Percentiles rank a stretch among this genome's conserved stretches.
phyloP scores from a whole-genome alignment of 2,329 filamentous ascomycete species.

The Teratosphaeria epicoccoides region DNA sequence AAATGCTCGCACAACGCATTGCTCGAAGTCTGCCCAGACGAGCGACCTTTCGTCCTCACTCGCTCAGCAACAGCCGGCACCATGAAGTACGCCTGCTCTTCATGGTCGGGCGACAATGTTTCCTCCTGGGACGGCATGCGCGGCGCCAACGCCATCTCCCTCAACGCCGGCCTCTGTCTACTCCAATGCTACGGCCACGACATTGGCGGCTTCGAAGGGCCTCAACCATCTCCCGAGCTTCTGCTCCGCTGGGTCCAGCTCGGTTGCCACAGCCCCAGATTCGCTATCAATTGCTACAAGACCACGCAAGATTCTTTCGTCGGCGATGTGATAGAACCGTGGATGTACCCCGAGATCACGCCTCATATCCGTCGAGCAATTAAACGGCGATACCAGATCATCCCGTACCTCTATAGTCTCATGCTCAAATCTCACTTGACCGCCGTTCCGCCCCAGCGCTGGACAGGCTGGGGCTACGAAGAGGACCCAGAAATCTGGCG shows the following conservation, averaged over 20 bases:
- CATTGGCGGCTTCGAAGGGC: constrained; percentile 65
- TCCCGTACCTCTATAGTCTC: constrained; percentile 61
- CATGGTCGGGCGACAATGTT: constrained; percentile 66
- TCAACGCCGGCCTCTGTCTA: constrained; percentile 58
- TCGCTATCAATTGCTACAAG: constrained; percentile 72
- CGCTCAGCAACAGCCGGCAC: constrained; percentile 61
- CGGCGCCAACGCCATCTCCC: constrained; percentile 56
- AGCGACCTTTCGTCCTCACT: constrained; percentile 58
- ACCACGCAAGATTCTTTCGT: constrained; percentile 55
- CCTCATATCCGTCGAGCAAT: constrained; percentile 54
- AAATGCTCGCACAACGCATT: constrained; percentile 61
- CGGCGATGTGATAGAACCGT: constrained; percentile 66
- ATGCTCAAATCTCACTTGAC: constrained; percentile 50
- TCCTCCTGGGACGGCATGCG: constrained; percentile 66
- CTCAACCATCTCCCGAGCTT: constrained; percentile 59
- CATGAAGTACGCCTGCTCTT: constrained; percentile 57
- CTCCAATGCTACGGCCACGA: constrained; percentile 58
- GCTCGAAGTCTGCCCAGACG: constrained; percentile 45
- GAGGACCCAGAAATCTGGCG: constrained; percentile 55
- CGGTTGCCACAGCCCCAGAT: constrained; percentile 57
- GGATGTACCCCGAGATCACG: constrained; percentile 63
- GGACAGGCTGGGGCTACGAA: constrained; percentile 66
- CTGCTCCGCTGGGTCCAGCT: constrained; percentile 64
- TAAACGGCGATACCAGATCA: constrained; percentile 58
- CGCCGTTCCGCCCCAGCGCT: constrained; percentile 56